A percentile compares a stretch with the other conserved stretches of the same genome.
Evolutionary conservation across 176 grass and related monocot species (phyloP).

Genomic region (Oryza meyeriana): DNA sequence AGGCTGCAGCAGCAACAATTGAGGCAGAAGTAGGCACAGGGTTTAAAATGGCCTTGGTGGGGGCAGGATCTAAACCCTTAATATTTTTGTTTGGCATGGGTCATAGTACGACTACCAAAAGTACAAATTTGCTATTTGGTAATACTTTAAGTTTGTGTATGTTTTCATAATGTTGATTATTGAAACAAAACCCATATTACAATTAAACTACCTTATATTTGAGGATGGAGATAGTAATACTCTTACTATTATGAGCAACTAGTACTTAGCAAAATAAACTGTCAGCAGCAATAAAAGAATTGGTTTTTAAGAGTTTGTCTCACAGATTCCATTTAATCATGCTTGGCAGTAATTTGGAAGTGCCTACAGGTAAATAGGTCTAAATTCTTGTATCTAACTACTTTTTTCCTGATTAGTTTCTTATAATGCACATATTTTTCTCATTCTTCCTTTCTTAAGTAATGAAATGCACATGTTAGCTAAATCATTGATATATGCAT

Average conservation of each 20-base stretch:
- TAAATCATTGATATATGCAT: neutral
- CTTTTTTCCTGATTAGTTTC: neutral
- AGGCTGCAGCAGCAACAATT: neutral
- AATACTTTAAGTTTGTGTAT: neutral
- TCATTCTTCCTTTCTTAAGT: neutral
- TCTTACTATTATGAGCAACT: neutral
- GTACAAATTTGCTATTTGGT: neutral
- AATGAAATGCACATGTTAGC: neutral
- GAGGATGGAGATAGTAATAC: too few species aligned
- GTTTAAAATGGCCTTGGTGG: neutral
- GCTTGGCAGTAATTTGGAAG: neutral
- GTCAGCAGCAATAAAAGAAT: neutral
- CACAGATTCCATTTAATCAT: neutral
- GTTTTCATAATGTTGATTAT: neutral
- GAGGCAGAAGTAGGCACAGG: neutral
- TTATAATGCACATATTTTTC: neutral
- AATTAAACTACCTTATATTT: too few species aligned
- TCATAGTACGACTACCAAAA: neutral
- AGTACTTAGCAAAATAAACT: neutral
- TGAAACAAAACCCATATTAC: neutral
- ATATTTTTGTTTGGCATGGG: neutral
- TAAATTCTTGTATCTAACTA: neutral
- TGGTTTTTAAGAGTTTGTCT: neutral
- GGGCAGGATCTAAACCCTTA: neutral
- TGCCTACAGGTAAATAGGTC: neutral